Conservation (phyloP, 331 rosid species). For the Quercus phellos region DNA sequence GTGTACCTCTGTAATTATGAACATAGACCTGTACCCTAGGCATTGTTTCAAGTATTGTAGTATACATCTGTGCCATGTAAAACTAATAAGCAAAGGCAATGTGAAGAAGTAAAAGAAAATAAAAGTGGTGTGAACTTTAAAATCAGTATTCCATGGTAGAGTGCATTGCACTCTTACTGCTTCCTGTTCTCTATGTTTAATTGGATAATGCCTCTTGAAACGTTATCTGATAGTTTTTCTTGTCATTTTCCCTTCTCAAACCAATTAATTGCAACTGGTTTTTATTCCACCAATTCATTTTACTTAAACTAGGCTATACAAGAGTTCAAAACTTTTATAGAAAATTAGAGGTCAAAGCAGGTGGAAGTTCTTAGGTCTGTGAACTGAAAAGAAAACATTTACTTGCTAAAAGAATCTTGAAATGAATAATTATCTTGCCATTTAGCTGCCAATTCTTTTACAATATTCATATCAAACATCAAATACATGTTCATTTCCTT, state of each 20-base stretch:
- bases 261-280: neutral
- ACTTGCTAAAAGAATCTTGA: neutral
- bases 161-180: neutral
- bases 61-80: too few species aligned
- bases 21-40: neutral
- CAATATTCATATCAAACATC: neutral
- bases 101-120: too few species aligned
- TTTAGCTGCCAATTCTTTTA: neutral
- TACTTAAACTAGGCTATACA: too few species aligned
- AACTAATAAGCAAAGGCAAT: neutral
- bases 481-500: neutral
- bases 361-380: neutral
- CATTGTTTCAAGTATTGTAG: neutral
- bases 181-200: neutral
- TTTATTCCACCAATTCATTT: too few species aligned
- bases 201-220: neutral
- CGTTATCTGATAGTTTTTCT: neutral
- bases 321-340: neutral
- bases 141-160: neutral
- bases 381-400: neutral
- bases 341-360: neutral
- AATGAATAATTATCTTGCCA: neutral
- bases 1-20: constrained; percentile 2
- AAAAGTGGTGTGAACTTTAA: neutral
- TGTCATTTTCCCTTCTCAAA: neutral